Evolutionary conservation across 2,329 filamentous ascomycete genomes (phyloP).

Genomic region (Fusarium tricinctum): DNA sequence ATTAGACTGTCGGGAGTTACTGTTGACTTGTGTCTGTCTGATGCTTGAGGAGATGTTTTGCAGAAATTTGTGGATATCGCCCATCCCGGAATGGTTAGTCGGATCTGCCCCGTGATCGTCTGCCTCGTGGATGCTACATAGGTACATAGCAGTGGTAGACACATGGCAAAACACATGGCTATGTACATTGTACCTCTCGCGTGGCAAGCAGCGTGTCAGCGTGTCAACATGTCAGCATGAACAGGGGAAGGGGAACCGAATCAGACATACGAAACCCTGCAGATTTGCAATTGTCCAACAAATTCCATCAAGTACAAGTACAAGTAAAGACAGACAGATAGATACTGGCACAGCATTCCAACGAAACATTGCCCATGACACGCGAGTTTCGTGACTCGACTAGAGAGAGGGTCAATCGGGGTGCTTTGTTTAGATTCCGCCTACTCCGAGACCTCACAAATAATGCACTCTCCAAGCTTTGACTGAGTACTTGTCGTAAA

Average conservation of each 20-base stretch:
- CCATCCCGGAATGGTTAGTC: slow-evolving; percentile 43
- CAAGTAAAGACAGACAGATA: not conserved
- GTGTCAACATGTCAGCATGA: not conserved
- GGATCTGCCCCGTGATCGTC: slow-evolving; percentile 43
- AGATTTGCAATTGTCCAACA: slow-evolving; percentile 13
- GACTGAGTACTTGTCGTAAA: not conserved
- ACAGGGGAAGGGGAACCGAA: slow-evolving; percentile 34
- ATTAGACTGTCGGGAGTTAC: slow-evolving; percentile 5
- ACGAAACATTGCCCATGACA: slow-evolving; percentile 16
- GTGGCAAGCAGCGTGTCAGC: slow-evolving; percentile 15
- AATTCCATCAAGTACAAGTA: no score
- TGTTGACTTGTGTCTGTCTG: slow-evolving; percentile 27
- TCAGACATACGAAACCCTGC: slow-evolving; percentile 31
- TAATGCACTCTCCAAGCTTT: not conserved
- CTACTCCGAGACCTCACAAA: not conserved
- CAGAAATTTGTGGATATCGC: slow-evolving; percentile 37
- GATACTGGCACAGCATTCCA: not conserved
- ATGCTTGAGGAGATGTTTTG: slow-evolving; percentile 20
- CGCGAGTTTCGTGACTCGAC: slow-evolving; percentile 14
- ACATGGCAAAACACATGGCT: slow-evolving; percentile 47
- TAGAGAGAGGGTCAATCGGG: not conserved
- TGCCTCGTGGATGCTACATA: slow-evolving; percentile 17
- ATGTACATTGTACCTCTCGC: slow-evolving; percentile 47
- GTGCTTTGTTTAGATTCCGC: slow-evolving; percentile 13
- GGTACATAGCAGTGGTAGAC: slow-evolving; percentile 9